A percentile compares a stretch with the other conserved stretches of the same genome.
These are phyloP conservation scores for Colletotrichum lini DNA, from an alignment of 2,329 filamentous ascomycete genomes.

Conservation along the genomic window DNA sequence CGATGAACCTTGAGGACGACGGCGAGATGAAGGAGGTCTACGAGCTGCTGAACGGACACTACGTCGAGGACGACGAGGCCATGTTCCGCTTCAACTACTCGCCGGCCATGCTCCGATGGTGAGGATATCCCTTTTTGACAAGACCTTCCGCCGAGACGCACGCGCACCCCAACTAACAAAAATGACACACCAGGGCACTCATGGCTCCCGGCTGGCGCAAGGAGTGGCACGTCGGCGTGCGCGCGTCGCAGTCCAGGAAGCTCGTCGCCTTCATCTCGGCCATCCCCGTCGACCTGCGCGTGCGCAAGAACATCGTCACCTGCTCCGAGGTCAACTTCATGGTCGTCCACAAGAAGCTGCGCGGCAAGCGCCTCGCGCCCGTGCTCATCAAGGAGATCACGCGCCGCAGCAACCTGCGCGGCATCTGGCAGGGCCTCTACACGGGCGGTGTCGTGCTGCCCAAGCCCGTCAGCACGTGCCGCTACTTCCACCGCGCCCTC, in stretches of 20 bases:
- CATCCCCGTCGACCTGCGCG: slow-evolving; percentile 85
- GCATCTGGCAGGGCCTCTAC: slow-evolving; percentile 95
- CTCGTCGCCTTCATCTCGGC: slow-evolving; percentile 97
- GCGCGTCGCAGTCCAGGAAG: slow-evolving; percentile 85
- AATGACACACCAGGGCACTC: slow-evolving; percentile 77
- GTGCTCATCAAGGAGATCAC: slow-evolving; percentile 99
- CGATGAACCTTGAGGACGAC: slow-evolving; percentile 86
- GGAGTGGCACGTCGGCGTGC: slow-evolving; percentile 95
- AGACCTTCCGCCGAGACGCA: too few relatives aligned
- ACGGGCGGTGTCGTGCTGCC: slow-evolving; percentile 93
- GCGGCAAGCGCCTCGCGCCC: slow-evolving; percentile 90
- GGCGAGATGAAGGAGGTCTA: slow-evolving; percentile 90
- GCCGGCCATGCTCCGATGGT: slow-evolving; percentile 90
- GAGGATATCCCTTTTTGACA: slow-evolving; percentile 48
- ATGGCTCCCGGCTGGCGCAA: slow-evolving; percentile 95
- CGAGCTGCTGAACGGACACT: slow-evolving; percentile 91
- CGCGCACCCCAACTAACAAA: slow-evolving; percentile 10
- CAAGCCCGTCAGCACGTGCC: slow-evolving; percentile 90
- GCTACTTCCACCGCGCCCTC: slow-evolving; percentile 94
- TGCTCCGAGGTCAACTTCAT: slow-evolving; percentile 98
- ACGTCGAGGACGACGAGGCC: slow-evolving; percentile 96
- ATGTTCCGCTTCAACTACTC: slow-evolving; percentile 99
- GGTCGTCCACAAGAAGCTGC: slow-evolving; percentile 97
- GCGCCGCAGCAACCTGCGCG: slow-evolving; percentile 87
- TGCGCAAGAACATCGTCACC: slow-evolving; percentile 81